Percentiles rank a stretch among this genome's conserved stretches.
phyloP scores from a whole-genome alignment of 352 stramenopile genomes.

The Ophiocytium majus region DNA sequence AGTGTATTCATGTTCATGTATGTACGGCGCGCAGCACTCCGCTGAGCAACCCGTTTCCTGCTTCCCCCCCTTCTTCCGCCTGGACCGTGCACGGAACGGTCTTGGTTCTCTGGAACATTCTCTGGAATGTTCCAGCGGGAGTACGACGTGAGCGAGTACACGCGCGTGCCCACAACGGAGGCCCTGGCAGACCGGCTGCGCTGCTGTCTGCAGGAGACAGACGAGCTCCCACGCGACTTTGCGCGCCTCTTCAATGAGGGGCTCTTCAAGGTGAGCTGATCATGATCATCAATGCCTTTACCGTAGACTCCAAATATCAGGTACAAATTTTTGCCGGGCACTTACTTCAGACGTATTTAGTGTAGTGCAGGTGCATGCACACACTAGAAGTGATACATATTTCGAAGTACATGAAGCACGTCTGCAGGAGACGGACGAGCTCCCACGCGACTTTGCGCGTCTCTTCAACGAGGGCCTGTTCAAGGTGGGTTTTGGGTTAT shows the following conservation, averaged over 20 bases:
- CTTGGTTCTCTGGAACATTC: no score
- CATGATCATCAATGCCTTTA: neutral
- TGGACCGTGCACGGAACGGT: no score
- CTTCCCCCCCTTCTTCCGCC: neutral
- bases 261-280: conserved; percentile 69
- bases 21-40: no score
- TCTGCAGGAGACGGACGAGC: conserved; percentile 64
- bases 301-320: no score
- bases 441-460: conserved; percentile 87
- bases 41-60: no score
- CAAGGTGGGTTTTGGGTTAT: conserved; percentile 55
- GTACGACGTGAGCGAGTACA: conserved; percentile 78
- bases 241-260: conserved; percentile 85
- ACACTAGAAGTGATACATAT: no score
- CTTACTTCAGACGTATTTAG: neutral
- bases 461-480: conserved; percentile 90
- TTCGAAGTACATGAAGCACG: neutral
- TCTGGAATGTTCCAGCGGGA: conserved; percentile 57
- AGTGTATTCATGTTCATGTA: no score
- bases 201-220: conserved; percentile 81
- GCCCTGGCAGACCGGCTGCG: conserved; percentile 82
- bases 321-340: neutral
- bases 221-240: conserved; percentile 88
- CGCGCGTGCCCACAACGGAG: conserved; percentile 85
- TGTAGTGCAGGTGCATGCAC: no score